Base-by-base conservation (phyloP, 73 alveolate species). In the Paramecium sexaurelia region DNA sequence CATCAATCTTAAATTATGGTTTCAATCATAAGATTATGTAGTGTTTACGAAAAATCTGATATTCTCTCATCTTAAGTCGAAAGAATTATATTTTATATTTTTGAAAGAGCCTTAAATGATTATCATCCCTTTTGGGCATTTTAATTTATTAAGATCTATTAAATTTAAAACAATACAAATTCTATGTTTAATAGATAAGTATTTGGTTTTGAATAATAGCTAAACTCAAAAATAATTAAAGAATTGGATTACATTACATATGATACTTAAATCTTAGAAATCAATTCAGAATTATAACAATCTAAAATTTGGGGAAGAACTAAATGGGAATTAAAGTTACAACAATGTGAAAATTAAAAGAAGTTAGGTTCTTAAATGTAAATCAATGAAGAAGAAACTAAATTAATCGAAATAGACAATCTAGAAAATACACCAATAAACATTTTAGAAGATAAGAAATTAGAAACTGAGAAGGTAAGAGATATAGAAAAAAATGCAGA, bases 101-200 rank as follows among this genome's bases (percentile, higher is more conserved):
- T 78, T 78, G 90, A 78, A 29, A 78, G 90, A 78, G 90, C 90
- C 29, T 45, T 78, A 13, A 41, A 39, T 78, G 90, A 78, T 43
- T n/a, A 29, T 22, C 90, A 78, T 78, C 90, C 90, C 17, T 78
- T 78, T 78, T 78, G 90, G 90, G 90, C 90, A 41, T 43, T 15
- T 37, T 40, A 78, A 78, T 41, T 78, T 6, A 78, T 78, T 19
- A 32, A 36, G 45, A 17, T 37, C 17, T 78, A 78, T 5, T 10
- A 45, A 43, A 41, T 78, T 1, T 33, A 78, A 20, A 13, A 37
- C 17, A 24, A 17, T 10, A 11, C 8, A 13, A 22, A 36, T 15
- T 26, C 69, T 40, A 78, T 78, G 43, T 29, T 78, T 78, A 43
- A 39, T 29, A 37, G 55, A 71, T 32, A 32, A 36, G 32, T 71